Evolutionary conservation across 306 rosid genomes (phyloP).

Genomic region (Adenanthera pavonina): DNA sequence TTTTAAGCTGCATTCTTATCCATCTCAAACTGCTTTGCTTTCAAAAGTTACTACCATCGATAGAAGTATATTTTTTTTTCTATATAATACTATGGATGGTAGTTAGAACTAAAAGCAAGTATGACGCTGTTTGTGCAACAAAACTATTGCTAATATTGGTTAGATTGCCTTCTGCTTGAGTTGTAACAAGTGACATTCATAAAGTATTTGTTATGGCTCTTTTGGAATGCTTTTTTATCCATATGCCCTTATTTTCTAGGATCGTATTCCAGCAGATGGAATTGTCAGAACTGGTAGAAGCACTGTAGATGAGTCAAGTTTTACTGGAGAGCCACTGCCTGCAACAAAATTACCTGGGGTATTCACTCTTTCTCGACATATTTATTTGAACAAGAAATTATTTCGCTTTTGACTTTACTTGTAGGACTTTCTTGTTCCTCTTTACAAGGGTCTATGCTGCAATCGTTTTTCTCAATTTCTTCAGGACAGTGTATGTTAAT

Average conservation of each 20-base stretch:
- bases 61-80: background rate
- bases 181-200: conserved; percentile 14
- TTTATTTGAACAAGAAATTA: conserved; percentile 8
- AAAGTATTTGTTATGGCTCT: conserved; percentile 29
- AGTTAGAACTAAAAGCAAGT: conserved; percentile 4
- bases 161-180: conserved; percentile 32
- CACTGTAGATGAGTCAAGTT: conserved; percentile 91
- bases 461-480: conserved; percentile 14
- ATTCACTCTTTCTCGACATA: conserved; percentile 46
- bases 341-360: conserved; percentile 95
- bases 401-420: conserved; percentile 29
- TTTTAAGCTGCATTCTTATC: background rate
- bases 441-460: conserved; percentile 30
- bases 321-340: conserved; percentile 97
- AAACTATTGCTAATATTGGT: conserved; percentile 34
- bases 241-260: conserved; percentile 56
- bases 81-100: background rate
- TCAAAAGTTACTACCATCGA: conserved; percentile 11
- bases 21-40: conserved; percentile 21
- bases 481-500: background rate
- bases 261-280: conserved; percentile 95
- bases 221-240: conserved; percentile 26
- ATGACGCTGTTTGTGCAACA: conserved; percentile 34
- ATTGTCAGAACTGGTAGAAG: conserved; percentile 93
- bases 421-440: conserved; percentile 27